These are phyloP conservation scores for Paratrimastix pyriformis DNA, from an alignment of 78 protist genomes.

Conservation along the genomic window DNA sequence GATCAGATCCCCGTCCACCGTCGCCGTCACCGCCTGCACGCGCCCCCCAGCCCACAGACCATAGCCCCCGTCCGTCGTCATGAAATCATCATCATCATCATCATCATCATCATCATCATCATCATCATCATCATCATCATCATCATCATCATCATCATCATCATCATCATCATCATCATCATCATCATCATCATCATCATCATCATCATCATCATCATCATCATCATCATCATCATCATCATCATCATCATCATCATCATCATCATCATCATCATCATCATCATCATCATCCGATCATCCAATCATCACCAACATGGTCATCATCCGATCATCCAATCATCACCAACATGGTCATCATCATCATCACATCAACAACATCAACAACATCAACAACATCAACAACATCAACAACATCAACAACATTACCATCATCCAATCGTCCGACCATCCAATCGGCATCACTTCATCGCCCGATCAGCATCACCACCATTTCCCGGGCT, in stretches of 20 bases:
- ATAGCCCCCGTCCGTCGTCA: not conserved
- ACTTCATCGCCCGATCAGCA: not conserved
- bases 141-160: too few species aligned
- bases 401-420: not conserved
- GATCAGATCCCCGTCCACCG: conserved; percentile 37
- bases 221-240: not conserved
- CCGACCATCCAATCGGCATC: too few species aligned
- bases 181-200: not conserved
- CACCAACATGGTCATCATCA: conserved; percentile 1
- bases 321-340: not conserved
- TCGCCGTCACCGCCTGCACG: conserved; percentile 24
- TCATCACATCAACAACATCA: not conserved
- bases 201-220: not conserved
- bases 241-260: not conserved
- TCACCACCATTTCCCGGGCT: not conserved
- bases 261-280: conserved; percentile 4
- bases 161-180: conserved; percentile 10
- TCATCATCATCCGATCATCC: not conserved
- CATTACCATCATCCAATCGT: not conserved
- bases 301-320: too few species aligned
- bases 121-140: too few species aligned
- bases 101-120: not conserved
- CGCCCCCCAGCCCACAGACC: too few species aligned
- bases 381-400: not conserved
- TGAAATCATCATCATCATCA: conserved; percentile 1